Base-by-base conservation (phyloP, 202 grass and related monocot genomes). In the Zoysia matrella region DNA sequence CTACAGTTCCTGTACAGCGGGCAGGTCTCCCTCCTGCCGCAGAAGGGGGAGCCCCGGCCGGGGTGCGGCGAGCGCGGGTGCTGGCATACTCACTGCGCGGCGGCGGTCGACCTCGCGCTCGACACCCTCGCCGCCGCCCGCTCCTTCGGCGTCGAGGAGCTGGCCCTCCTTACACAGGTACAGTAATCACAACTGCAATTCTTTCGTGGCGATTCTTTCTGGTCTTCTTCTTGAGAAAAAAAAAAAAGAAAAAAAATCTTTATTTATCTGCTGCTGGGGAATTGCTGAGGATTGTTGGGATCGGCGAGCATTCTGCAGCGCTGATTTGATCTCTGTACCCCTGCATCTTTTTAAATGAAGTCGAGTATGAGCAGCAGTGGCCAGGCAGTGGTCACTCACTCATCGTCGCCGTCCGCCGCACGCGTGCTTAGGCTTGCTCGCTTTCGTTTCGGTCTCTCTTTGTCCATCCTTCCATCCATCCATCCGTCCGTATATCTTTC, bases 1-100 rank as follows among this genome's bases (percentile, higher is more conserved):
- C 92, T 98, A 39, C 95, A 98, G 88, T 98, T 98, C 86, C 76
- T 98, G 5, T 98, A 98, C 90, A 98, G 95, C 86, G 95, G 95
- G 0, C 92, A 94, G 86, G 95, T 98, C 74, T 98, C 95, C 0
- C 84, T 98, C 36, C 88, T 95, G 86, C 92, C 95, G 40, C 95
- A 98, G 86, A 94, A 94, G 44, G 90, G 93, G 58, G 92, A 98
- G 77, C 90, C 90, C 0, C 75, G 95, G 13, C 82, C 82, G 2
- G 88, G 91, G 4, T 98, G 92, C 80, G 82, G 86, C 44, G 95
- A 95, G 72, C 86, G 92, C 6, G 92, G 84, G 0, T 98, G 95
- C 87, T 98, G 95, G 95, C 95, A 98, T 60, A 91, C 88, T 22
- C 92, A 95, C 90, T 98, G 95, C 86, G 84, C 92, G 10, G 95